Base-by-base conservation (phyloP, 1,284 basidiomycete species). In the Malassezia nana region DNA sequence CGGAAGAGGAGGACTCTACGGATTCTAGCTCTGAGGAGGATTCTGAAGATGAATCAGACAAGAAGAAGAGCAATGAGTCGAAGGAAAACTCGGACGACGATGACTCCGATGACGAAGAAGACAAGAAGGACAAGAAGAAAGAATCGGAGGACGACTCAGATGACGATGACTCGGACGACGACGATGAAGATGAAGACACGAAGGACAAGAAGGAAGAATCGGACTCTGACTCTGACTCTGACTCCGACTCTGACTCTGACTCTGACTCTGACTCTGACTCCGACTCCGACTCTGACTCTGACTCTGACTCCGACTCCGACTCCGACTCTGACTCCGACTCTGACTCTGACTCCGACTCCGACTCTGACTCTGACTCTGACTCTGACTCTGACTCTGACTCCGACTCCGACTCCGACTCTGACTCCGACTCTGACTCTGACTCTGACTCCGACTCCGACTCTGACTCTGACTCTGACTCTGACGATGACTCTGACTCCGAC, bases 251-350 rank as follows among this genome's bases (percentile, higher is more conserved):
- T 25, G 58, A 59, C 12, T 63, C 63, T 4, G 26, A 45, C 8
- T 13, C n/a, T n/a, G 29, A 30, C 13, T 30, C 29, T 38, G 33
- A 20, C 33, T n/a, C n/a, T n/a, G 33, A 18, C 20, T 15, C 13
- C n/a, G 33, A 38, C 31, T n/a, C n/a, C n/a, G 53, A 62, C 47
- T 62, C 59, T 55, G 62, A 46, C 9, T 58, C 59, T 24, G 59
- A 62, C 28, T 41, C 22, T 29, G 24, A 24, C 26, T 50, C 46
- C 22, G 58, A 59, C 6, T 63, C 63, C 6, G 26, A 45, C 8
- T 26, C 22, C 6, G 40, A 40, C 18, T 55, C 32, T 5, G 52
- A 41, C 1, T 44, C 13, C 0, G 60, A 51, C 12, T 53, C 46
- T 4, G 46, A 39, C 26, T 47, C 29, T 2, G 49, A 15, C 4